Conservation (phyloP, 345 rosid species). For the Acer negundo region DNA sequence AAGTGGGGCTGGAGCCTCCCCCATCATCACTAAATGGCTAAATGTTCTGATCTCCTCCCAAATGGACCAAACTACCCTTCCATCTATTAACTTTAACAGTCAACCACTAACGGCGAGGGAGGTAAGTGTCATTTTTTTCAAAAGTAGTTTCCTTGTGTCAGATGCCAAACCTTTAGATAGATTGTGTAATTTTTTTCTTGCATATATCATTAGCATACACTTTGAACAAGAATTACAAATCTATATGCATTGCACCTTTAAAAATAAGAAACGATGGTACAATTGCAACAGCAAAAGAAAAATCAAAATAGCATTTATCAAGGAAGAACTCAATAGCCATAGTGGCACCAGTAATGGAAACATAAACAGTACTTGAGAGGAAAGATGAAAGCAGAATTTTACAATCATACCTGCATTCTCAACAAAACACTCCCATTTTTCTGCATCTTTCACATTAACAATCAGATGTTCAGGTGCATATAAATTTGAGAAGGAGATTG, state of each 20-base stretch:
- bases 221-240: background rate
- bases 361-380: background rate
- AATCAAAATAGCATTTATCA: background rate
- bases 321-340: background rate
- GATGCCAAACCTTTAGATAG: no score
- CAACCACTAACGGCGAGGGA: no score
- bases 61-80: no score
- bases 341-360: background rate
- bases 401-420: slow-evolving; percentile 80
- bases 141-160: no score
- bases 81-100: no score
- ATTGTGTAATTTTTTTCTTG: background rate
- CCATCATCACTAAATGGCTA: no score
- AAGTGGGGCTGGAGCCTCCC: no score
- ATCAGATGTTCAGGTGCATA: slow-evolving; percentile 97
- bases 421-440: slow-evolving; percentile 80
- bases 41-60: no score
- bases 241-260: background rate
- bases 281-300: background rate
- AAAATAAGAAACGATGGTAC: background rate
- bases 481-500: slow-evolving; percentile 75
- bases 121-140: no score
- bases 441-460: slow-evolving; percentile 82
- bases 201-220: background rate
- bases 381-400: background rate